Percentiles rank a stretch among this genome's conserved stretches.
Evolutionary conservation across 1,284 basidiomycete species (phyloP).

Genomic region (Thecaphora frezii): DNA sequence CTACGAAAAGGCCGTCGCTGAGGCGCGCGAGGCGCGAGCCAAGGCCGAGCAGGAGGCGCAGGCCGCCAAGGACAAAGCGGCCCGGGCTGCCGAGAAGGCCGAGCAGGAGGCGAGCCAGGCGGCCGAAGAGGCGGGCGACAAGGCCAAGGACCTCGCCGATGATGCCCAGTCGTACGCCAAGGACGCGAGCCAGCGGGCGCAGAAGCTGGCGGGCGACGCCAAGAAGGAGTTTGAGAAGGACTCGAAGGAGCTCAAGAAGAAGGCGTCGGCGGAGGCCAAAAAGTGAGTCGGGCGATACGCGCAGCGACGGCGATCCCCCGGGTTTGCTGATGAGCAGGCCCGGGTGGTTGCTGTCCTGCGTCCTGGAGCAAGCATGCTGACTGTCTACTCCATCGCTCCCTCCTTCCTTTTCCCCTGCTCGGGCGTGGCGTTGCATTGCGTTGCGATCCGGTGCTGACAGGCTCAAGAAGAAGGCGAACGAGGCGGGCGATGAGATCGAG

Average conservation of each 20-base stretch:
- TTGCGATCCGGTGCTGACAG: too few relatives aligned
- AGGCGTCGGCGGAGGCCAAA: constrained; percentile 26
- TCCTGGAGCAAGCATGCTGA: too few relatives aligned
- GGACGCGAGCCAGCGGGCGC: constrained; percentile 31
- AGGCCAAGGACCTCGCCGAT: constrained; percentile 22
- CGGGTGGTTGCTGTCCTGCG: too few relatives aligned
- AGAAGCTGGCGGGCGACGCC: constrained; percentile 30
- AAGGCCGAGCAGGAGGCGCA: constrained; percentile 33
- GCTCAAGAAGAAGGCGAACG: constrained; percentile 30
- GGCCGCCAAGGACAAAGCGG: constrained; percentile 18
- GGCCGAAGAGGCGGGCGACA: constrained; percentile 25
- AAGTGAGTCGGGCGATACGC: constrained; percentile 15
- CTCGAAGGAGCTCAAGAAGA: constrained; percentile 24
- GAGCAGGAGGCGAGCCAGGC: constrained; percentile 10
- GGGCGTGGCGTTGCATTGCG: too few relatives aligned
- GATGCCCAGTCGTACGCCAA: constrained; percentile 16
- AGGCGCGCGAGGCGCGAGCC: constrained; percentile 27
- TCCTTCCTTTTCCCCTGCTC: too few relatives aligned
- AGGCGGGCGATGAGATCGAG: constrained; percentile 49
- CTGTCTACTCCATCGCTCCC: too few relatives aligned
- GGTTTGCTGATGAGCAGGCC: too few relatives aligned
- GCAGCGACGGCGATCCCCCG: constrained; percentile 20
- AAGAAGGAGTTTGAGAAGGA: constrained; percentile 40
- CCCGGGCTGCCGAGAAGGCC: constrained; percentile 10
- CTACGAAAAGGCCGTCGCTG: constrained; percentile 28